Evolutionary conservation across 108 stramenopile species (phyloP).

Genomic region (Stephanodiscus triporus): DNA sequence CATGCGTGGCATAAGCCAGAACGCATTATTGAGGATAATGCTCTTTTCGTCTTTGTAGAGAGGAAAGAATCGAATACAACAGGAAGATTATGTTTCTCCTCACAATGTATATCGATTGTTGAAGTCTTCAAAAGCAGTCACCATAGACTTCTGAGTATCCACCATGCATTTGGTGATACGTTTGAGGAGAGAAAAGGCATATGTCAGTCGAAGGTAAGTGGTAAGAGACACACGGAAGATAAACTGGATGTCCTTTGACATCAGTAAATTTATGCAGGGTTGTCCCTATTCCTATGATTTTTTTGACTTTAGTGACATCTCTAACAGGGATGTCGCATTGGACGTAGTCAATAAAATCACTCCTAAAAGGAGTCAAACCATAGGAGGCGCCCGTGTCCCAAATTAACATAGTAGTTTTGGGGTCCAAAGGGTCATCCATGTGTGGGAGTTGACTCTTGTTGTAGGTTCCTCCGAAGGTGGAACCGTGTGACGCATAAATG

Average conservation of each 20-base stretch:
- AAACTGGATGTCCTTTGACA: not conserved
- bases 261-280: not conserved
- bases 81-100: too few relatives aligned
- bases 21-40: too few relatives aligned
- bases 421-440: too few relatives aligned
- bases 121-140: too few relatives aligned
- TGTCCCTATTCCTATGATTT: not conserved
- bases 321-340: not conserved
- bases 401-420: not conserved
- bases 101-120: too few relatives aligned
- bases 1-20: too few relatives aligned
- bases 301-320: not conserved
- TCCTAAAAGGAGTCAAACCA: not conserved
- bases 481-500: too few relatives aligned
- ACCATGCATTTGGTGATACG: slow-evolving; percentile 7
- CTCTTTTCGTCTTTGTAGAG: too few relatives aligned
- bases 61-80: too few relatives aligned
- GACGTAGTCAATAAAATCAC: not conserved
- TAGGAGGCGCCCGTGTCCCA: not conserved
- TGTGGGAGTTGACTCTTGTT: too few relatives aligned
- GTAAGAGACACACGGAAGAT: not conserved
- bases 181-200: not conserved
- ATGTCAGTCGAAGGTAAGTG: not conserved
- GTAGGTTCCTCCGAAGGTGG: too few relatives aligned
- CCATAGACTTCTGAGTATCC: not conserved